Evolutionary conservation across 2,329 filamentous ascomycete species (phyloP).

Genomic region (Achaetomium macrosporum): DNA sequence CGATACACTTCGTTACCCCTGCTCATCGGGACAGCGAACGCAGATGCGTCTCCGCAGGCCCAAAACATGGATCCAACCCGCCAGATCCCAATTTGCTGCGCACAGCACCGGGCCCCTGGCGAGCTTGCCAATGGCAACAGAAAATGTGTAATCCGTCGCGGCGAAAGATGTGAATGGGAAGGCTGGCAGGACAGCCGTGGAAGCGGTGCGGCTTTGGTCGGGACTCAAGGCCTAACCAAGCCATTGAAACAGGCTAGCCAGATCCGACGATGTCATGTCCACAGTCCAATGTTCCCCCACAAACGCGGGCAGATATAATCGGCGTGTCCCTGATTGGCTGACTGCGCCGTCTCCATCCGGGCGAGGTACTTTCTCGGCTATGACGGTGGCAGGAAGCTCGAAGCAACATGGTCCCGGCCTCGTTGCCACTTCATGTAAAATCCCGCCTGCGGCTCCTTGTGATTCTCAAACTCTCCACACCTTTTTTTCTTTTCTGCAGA

Average conservation of each 20-base stretch:
- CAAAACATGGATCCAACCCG: background rate
- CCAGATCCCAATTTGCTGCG: background rate
- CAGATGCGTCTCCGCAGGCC: background rate
- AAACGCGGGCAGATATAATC: constrained; percentile 22
- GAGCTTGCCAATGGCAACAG: background rate
- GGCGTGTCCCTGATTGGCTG: constrained; percentile 21
- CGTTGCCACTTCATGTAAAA: constrained; percentile 26
- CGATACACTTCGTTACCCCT: constrained; percentile 10
- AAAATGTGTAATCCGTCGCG: background rate
- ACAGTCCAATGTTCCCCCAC: constrained; percentile 20
- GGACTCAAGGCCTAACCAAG: constrained; percentile 9
- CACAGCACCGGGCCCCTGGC: too few relatives aligned
- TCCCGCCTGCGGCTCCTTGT: constrained; percentile 27
- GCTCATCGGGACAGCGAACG: background rate
- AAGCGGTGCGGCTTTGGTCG: constrained; percentile 13
- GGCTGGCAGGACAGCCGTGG: constrained; percentile 4
- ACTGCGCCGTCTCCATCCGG: constrained; percentile 21
- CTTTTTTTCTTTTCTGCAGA: constrained; percentile 27
- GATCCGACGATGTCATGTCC: constrained; percentile 23
- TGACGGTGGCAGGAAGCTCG: constrained; percentile 25
- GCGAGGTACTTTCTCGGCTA: constrained; percentile 27
- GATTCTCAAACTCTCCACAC: constrained; percentile 35
- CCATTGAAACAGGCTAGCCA: constrained; percentile 22
- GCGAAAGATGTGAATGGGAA: background rate
- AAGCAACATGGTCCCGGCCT: constrained; percentile 15